Conservation (phyloP, 2,329 filamentous ascomycete species). For the Xylaria sp. region DNA sequence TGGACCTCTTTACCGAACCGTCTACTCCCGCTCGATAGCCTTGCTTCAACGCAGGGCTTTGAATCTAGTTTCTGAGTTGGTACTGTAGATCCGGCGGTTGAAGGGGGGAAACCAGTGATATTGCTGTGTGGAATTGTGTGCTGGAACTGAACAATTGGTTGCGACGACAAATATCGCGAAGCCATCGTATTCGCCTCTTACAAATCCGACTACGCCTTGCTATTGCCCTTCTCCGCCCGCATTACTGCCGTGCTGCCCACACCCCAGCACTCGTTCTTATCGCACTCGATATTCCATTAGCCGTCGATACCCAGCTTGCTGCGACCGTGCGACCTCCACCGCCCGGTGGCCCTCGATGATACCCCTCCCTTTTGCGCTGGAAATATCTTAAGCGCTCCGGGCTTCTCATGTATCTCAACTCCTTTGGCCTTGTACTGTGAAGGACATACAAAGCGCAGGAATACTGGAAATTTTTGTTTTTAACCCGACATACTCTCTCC, state of each 20-base stretch:
- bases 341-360: constrained; percentile 18
- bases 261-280: neutral
- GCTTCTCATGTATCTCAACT: neutral
- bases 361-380: constrained; percentile 13
- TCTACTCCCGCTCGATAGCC: constrained; percentile 3
- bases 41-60: constrained; percentile 17
- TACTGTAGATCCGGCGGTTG: neutral
- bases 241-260: neutral
- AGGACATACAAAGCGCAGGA: neutral
- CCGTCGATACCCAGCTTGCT: constrained; percentile 7
- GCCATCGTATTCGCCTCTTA: constrained; percentile 12
- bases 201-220: neutral
- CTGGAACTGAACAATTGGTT: constrained; percentile 9
- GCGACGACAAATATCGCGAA: constrained; percentile 6
- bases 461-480: neutral
- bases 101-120: neutral
- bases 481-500: neutral
- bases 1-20: neutral
- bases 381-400: constrained; percentile 4
- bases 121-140: constrained; percentile 7
- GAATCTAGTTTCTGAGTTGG: no score
- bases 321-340: constrained; percentile 15
- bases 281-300: neutral
- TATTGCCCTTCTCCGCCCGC: neutral
- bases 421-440: neutral